Percentiles rank a stretch among this genome's conserved stretches.
These are phyloP conservation scores for Candida caryicola DNA, from an alignment of 805 yeast genomes.

Conservation along the genomic window DNA sequence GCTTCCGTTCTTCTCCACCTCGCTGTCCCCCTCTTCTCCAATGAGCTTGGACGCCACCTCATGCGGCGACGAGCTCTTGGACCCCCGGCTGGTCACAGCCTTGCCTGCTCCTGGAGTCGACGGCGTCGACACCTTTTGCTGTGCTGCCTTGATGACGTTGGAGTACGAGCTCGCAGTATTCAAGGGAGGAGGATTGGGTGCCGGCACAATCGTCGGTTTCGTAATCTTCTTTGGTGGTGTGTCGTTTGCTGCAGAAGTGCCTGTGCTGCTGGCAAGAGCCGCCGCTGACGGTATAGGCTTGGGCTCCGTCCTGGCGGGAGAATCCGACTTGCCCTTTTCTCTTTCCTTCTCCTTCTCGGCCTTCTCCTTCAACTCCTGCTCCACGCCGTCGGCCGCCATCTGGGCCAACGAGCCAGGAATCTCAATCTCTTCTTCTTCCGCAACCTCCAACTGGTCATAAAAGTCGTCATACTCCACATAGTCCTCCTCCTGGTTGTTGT, in stretches of 20 bases:
- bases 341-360: slow-evolving; percentile 27
- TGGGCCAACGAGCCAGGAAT: slow-evolving; percentile 25
- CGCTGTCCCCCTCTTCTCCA: slow-evolving; percentile 8
- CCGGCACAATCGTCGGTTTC: slow-evolving; percentile 16
- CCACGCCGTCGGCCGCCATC: slow-evolving; percentile 16
- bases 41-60: slow-evolving; percentile 5
- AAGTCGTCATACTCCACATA: slow-evolving; percentile 91
- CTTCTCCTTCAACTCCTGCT: slow-evolving; percentile 8
- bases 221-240: slow-evolving; percentile 17
- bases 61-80: slow-evolving; percentile 3
- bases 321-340: slow-evolving; percentile 22
- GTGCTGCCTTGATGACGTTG: slow-evolving; percentile 19
- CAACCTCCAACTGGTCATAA: slow-evolving; percentile 80
- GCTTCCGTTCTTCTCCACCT: background rate
- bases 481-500: slow-evolving; percentile 88
- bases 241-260: slow-evolving; percentile 5
- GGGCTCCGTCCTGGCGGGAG: slow-evolving; percentile 11
- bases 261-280: slow-evolving; percentile 11
- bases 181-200: slow-evolving; percentile 22
- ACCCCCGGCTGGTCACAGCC: background rate
- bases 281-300: slow-evolving; percentile 27
- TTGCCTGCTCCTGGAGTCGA: background rate
- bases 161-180: slow-evolving; percentile 20
- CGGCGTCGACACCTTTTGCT: slow-evolving; percentile 1
- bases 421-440: slow-evolving; percentile 37